A percentile compares a stretch with the other conserved stretches of the same genome.
These are phyloP conservation scores for Berberis vulgaris DNA, from an alignment of 164 flowering plant species.

Conservation along the genomic window DNA sequence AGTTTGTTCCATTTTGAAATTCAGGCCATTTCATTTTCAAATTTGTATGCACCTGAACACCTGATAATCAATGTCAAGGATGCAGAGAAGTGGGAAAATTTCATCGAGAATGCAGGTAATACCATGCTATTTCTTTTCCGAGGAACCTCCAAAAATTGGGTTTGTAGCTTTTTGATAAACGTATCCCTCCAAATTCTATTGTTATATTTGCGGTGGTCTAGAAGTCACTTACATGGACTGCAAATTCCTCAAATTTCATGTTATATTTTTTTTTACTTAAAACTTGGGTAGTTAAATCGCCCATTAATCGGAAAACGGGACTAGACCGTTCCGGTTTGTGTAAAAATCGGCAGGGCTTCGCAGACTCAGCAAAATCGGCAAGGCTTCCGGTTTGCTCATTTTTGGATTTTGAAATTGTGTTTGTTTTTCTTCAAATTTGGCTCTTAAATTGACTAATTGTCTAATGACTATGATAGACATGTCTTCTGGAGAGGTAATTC, in stretches of 20 bases:
- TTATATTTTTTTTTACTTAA: neutral
- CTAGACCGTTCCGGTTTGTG: too few relatives aligned
- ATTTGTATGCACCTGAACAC: conserved; percentile 95
- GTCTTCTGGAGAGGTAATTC: too few relatives aligned
- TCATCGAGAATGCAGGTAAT: conserved; percentile 92
- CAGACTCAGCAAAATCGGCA: too few relatives aligned
- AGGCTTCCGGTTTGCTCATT: too few relatives aligned
- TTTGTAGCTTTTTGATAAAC: neutral
- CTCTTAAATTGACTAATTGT: too few relatives aligned
- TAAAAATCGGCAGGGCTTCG: too few relatives aligned
- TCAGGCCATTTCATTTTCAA: conserved; percentile 91
- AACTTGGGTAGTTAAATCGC: too few relatives aligned
- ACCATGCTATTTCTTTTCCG: neutral
- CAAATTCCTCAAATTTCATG: neutral
- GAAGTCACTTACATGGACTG: neutral
- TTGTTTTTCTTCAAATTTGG: too few relatives aligned
- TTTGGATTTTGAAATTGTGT: too few relatives aligned
- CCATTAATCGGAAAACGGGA: too few relatives aligned
- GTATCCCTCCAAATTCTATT: neutral
- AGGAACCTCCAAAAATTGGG: neutral
- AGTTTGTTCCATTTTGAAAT: neutral
- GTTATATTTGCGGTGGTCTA: neutral
- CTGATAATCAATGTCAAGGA: conserved; percentile 83
- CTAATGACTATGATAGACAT: too few relatives aligned
- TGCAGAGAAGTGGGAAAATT: conserved; percentile 88